Evolutionary conservation across 768 basidiomycete species (phyloP).

Genomic region (Rubroboletus pulcherrimus): DNA sequence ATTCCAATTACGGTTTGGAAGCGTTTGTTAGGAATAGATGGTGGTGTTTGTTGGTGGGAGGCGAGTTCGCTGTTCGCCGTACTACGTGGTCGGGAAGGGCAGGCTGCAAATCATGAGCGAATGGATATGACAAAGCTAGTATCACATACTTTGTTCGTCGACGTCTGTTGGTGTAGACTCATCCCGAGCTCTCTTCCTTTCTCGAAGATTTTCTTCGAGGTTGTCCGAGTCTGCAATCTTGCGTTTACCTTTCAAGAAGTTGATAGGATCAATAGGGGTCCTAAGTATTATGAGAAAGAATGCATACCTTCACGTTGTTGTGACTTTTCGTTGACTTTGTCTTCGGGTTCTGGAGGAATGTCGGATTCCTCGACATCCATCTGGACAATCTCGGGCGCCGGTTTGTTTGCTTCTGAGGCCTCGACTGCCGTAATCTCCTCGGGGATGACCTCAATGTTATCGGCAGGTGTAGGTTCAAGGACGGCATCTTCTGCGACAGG

Average conservation of each 20-base stretch:
- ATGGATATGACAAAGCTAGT: neutral
- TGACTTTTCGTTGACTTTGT: neutral
- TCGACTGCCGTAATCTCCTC: constrained; percentile 11
- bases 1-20: constrained; percentile 81
- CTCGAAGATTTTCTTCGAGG: constrained; percentile 21
- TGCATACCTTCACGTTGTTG: constrained; percentile 23
- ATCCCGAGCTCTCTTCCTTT: constrained; percentile 29
- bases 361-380: constrained; percentile 15
- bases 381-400: neutral
- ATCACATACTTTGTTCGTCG: constrained; percentile 44
- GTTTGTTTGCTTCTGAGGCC: neutral
- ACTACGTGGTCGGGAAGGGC: constrained; percentile 18
- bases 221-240: constrained; percentile 23
- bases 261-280: neutral
- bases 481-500: constrained; percentile 8
- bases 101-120: constrained; percentile 9
- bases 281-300: neutral
- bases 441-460: constrained; percentile 2
- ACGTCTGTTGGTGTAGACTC: constrained; percentile 21
- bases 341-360: constrained; percentile 11
- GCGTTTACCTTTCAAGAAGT: constrained; percentile 22
- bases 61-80: constrained; percentile 15
- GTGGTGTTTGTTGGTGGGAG: constrained; percentile 15
- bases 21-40: constrained; percentile 49
- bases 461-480: constrained; percentile 1